phyloP scores from a whole-genome alignment of 148 eudicot genomes.

The Nepenthes gracilis region DNA sequence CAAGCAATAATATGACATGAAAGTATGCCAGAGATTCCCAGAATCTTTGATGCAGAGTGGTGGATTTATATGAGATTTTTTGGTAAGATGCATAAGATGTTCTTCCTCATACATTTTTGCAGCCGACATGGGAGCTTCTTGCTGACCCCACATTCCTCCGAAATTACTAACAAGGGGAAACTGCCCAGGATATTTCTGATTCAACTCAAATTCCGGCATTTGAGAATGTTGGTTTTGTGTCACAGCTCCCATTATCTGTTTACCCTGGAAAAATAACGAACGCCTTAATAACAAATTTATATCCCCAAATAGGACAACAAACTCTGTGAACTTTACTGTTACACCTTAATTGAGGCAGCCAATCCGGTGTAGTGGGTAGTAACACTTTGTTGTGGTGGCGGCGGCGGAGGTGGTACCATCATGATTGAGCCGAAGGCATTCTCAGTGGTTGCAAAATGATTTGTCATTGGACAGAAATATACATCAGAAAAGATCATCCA shows the following conservation, averaged over 20 bases:
- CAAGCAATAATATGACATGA: too few species aligned
- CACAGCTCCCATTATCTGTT: constrained; percentile 1
- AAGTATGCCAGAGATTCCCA: too few species aligned
- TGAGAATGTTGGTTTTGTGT: constrained; percentile 1
- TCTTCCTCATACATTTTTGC: too few species aligned
- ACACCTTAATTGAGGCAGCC: neutral
- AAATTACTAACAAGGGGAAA: neutral
- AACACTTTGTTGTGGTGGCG: too few species aligned
- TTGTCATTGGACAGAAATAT: constrained; percentile 1
- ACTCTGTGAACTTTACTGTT: constrained; percentile 1
- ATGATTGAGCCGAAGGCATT: too few species aligned
- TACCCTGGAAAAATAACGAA: constrained; percentile 10
- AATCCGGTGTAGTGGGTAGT: too few species aligned
- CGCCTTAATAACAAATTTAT: neutral
- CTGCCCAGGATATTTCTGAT: constrained; percentile 7
- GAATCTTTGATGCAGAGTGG: too few species aligned
- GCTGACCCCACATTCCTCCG: neutral
- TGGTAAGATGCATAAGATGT: too few species aligned
- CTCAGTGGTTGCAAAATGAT: too few species aligned
- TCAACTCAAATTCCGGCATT: constrained; percentile 3
- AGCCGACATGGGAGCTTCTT: too few species aligned
- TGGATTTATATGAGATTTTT: too few species aligned
- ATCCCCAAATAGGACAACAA: neutral
- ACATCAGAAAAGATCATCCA: constrained; percentile 21
- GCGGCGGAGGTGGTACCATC: too few species aligned